Conservation (phyloP, 2,329 filamentous ascomycete species). For the Aspergillus sergii region DNA sequence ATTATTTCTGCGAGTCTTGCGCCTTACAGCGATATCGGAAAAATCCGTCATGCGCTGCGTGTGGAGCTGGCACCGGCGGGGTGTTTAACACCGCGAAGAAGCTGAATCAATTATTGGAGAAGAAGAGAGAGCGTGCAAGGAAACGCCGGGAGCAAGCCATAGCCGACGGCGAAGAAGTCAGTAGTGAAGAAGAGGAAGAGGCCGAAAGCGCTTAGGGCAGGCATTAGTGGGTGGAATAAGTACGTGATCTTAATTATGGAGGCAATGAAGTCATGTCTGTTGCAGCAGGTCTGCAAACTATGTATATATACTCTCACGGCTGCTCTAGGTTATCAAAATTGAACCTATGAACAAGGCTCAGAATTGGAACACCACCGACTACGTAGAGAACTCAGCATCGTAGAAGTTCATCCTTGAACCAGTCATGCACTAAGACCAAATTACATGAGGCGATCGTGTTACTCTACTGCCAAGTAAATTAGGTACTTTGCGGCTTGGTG, state of each 20-base stretch:
- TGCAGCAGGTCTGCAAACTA: conserved; percentile 9
- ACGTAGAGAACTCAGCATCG: not conserved
- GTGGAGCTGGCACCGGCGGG: conserved; percentile 80
- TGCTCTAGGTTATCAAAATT: not conserved
- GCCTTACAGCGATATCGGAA: conserved; percentile 84
- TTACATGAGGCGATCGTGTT: not conserved
- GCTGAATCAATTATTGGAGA: conserved; percentile 76
- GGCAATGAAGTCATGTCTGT: not conserved
- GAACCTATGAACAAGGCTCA: not conserved
- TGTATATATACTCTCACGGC: not conserved
- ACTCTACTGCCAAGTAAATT: not conserved
- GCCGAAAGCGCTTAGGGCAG: conserved; percentile 6
- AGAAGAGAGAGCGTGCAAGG: conserved; percentile 61
- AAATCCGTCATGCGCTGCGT: conserved; percentile 83
- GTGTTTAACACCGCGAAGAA: conserved; percentile 89
- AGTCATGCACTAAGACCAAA: not conserved
- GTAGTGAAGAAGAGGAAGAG: conserved; percentile 49
- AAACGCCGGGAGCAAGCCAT: conserved; percentile 57
- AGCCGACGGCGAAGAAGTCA: conserved; percentile 56
- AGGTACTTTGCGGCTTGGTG: too few relatives aligned
- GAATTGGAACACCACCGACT: not conserved
- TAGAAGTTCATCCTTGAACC: too few relatives aligned
- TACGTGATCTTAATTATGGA: not conserved
- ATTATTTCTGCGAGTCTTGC: conserved; percentile 94
- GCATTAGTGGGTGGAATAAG: not conserved